A percentile compares a stretch with the other conserved stretches of the same genome.
Evolutionary conservation across 352 stramenopile species (phyloP).

Genomic region (Achlya hypogyna): DNA sequence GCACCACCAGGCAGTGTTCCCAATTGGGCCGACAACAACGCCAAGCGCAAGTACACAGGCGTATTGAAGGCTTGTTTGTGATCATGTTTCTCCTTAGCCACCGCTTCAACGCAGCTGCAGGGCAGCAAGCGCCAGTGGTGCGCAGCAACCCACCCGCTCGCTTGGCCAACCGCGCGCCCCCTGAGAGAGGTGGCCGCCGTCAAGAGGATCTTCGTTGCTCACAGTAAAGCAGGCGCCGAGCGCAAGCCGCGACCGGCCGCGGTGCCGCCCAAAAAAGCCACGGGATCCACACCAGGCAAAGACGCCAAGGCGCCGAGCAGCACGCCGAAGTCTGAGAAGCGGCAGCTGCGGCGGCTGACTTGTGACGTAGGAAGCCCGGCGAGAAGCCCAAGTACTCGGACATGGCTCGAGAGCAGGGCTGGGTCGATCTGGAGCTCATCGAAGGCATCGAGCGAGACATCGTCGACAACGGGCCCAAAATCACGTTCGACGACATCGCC

Average conservation of each 20-base stretch:
- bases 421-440: slow-evolving; percentile 72
- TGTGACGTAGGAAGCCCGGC: background rate
- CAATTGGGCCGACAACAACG: slow-evolving; percentile 19
- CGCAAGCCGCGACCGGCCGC: background rate
- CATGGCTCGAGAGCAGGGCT: slow-evolving; percentile 56
- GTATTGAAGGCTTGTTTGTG: too few species aligned
- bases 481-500: slow-evolving; percentile 71
- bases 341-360: background rate
- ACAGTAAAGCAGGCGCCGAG: background rate
- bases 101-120: background rate
- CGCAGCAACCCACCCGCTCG: slow-evolving; percentile 7
- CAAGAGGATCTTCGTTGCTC: background rate
- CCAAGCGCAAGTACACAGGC: slow-evolving; percentile 5
- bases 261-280: background rate
- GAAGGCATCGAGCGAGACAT: slow-evolving; percentile 83
- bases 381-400: slow-evolving; percentile 70
- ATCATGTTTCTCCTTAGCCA: background rate
- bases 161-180: slow-evolving; percentile 1
- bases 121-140: background rate
- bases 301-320: background rate
- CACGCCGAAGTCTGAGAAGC: background rate
- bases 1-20: background rate
- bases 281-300: background rate
- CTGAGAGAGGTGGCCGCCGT: slow-evolving; percentile 3
- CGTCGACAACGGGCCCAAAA: slow-evolving; percentile 55